Conservation (phyloP, 176 grass and related monocot genomes). For the Metroxylon sagu region DNA sequence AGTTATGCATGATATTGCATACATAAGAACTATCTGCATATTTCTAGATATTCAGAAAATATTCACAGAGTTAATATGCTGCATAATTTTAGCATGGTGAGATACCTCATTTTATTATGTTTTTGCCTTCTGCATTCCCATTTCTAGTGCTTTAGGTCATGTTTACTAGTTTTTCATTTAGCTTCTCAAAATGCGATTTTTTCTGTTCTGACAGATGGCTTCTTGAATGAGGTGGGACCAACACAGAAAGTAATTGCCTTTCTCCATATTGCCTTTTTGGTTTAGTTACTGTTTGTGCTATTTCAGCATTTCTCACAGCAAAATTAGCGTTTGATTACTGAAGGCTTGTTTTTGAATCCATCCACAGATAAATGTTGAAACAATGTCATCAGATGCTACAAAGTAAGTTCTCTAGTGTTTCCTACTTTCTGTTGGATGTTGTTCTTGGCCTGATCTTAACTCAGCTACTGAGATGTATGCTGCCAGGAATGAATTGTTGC, state of each 20-base stretch:
- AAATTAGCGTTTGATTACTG: too few species aligned
- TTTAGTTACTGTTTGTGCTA: slow-evolving; percentile 5
- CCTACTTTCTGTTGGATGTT: too few species aligned
- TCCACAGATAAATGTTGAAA: slow-evolving; percentile 63
- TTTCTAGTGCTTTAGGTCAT: too few species aligned
- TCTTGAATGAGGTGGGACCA: slow-evolving; percentile 36
- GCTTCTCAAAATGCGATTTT: too few species aligned
- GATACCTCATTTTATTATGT: too few species aligned
- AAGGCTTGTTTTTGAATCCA: slow-evolving; percentile 13
- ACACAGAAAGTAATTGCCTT: slow-evolving; percentile 51
- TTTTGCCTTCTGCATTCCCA: too few species aligned
- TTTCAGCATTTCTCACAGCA: slow-evolving; percentile 6
- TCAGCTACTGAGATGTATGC: slow-evolving; percentile 23
- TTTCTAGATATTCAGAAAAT: too few species aligned
- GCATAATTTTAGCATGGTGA: too few species aligned
- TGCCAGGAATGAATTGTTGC: slow-evolving; percentile 81
- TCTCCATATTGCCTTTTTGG: not conserved
- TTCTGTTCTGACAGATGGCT: slow-evolving; percentile 44
- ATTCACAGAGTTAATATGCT: too few species aligned
- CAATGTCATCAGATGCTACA: slow-evolving; percentile 59
- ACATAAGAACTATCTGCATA: too few species aligned
- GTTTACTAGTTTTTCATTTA: too few species aligned
- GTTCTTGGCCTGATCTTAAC: slow-evolving; percentile 7
- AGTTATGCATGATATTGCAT: too few species aligned
- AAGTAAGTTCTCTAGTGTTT: slow-evolving; percentile 41